Base-by-base conservation (phyloP, 768 basidiomycete species). In the Lentinula sp. region DNA sequence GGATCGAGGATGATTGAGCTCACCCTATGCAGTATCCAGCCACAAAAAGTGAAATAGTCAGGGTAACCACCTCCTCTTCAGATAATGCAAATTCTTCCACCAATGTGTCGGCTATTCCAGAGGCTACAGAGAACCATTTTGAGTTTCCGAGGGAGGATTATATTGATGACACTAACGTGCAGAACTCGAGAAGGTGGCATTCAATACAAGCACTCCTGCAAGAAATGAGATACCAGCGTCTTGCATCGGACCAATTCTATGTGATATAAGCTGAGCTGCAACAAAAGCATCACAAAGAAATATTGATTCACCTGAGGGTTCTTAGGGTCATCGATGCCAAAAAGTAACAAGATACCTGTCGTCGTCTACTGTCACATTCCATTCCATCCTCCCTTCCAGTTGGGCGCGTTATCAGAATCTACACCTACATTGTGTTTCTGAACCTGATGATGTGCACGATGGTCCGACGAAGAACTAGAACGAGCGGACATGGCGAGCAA, bases 21-120 rank as follows among this genome's bases (percentile, higher is more conserved):
- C 48, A 76, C 75, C 86, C 86, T 20, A 86, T 76, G 62, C 81
- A 84, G 65, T 86, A 88, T n/a, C 87, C 87, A n/a, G 77, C 77
- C 13, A 88, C 80, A 68, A 87, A 88, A 4, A 88, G 76, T 2
- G 87, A 81, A 36, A 88, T 77, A 0, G 80, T 81, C 51, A 88
- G 75, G 8, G 76, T 78, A 5, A 74, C 84, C 28, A 85, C 76
- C 67, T 82, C 84, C 35, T 72, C 84, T 33, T 72, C 18, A 5
- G 80, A 78, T 67, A 87, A 76, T 9, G 73, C 63, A 62, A 86
- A 86, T 37, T 82, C 69, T 7, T 75, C 59, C 63, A 74, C 75
- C 41, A 88, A 66, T 16, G 76, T 66, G 1, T 71, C 68, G 35
- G 81, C 71, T 59, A 85, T 74, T 5, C 81, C 78, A 32, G 83